These are phyloP conservation scores for Aphanomyces invadans DNA, from an alignment of 352 stramenopile species.

Conservation along the genomic window DNA sequence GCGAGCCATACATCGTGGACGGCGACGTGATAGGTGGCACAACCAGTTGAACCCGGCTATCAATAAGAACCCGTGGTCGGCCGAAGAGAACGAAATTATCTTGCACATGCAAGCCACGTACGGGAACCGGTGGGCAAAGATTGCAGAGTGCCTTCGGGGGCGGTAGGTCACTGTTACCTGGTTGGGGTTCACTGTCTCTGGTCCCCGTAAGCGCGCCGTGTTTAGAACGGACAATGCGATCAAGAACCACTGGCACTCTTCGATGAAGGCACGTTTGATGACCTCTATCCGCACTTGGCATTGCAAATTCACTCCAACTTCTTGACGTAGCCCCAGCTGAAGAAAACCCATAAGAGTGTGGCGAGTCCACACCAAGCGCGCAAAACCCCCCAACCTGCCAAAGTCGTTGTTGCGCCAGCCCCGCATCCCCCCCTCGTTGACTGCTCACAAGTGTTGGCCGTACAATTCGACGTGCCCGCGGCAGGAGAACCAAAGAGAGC, in stretches of 20 bases:
- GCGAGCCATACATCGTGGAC: too few species aligned
- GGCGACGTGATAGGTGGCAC: conserved; percentile 72
- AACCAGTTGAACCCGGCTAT: conserved; percentile 76
- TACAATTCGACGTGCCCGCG: too few species aligned
- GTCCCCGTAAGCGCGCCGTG: too few species aligned
- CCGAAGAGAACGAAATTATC: conserved; percentile 83
- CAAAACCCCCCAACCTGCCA: background rate
- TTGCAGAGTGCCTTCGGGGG: conserved; percentile 91
- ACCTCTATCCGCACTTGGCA: background rate
- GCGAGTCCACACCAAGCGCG: background rate
- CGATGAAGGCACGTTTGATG: conserved; percentile 39
- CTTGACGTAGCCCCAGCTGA: conserved; percentile 1
- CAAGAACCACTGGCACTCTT: conserved; percentile 96
- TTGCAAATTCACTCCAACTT: too few species aligned
- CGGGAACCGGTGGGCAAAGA: conserved; percentile 97
- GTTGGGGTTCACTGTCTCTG: too few species aligned
- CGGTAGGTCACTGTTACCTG: conserved; percentile 28
- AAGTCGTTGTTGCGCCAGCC: background rate
- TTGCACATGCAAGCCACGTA: conserved; percentile 68
- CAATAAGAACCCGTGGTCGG: conserved; percentile 69
- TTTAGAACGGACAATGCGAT: conserved; percentile 91
- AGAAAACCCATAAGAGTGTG: background rate
- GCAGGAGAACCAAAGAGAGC: background rate
- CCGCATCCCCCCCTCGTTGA: background rate
- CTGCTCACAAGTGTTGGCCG: too few species aligned